phyloP scores from a whole-genome alignment of 2,329 filamentous ascomycete genomes.

The Ophiocordyceps robertsii region DNA sequence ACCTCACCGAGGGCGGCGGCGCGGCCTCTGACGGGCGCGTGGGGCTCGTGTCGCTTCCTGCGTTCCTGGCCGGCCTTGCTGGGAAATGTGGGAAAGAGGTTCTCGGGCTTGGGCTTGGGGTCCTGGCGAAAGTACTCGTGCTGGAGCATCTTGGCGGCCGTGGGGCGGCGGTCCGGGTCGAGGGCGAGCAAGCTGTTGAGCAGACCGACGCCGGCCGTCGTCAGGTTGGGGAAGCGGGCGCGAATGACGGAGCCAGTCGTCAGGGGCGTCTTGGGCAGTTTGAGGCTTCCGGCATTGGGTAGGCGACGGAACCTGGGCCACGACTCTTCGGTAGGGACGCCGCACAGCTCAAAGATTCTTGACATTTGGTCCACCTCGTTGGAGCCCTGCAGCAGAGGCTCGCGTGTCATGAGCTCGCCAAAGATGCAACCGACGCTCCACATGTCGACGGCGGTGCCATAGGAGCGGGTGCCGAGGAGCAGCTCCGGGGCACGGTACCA shows the following conservation, averaged over 20 bases:
- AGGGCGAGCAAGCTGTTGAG: constrained; percentile 59
- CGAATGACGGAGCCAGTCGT: constrained; percentile 45
- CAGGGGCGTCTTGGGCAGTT: constrained; percentile 41
- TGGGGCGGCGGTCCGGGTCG: constrained; percentile 59
- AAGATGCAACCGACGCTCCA: constrained; percentile 97
- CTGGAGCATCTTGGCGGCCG: constrained; percentile 58
- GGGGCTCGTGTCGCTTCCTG: constrained; percentile 56
- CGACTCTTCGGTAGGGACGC: constrained; percentile 64
- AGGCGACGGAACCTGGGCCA: constrained; percentile 84
- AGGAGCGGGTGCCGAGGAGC: constrained; percentile 64
- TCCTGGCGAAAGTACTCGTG: constrained; percentile 84
- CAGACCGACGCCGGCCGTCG: constrained; percentile 56
- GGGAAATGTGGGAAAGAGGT: constrained; percentile 94
- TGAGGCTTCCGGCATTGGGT: constrained; percentile 71
- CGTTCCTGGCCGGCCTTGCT: constrained; percentile 89
- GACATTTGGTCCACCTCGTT: constrained; percentile 88
- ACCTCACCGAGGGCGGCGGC: constrained; percentile 39
- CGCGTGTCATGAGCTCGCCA: constrained; percentile 72
- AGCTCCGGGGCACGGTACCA: constrained; percentile 95
- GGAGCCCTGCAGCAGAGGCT: constrained; percentile 72
- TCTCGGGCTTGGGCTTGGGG: constrained; percentile 76
- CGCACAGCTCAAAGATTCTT: constrained; percentile 80
- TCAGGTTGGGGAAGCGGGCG: constrained; percentile 69
- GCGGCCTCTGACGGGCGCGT: constrained; percentile 69
- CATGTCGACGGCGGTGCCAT: constrained; percentile 72